Base-by-base conservation (phyloP, 164 flowering plant species). In the Euptelea pleiosperma region DNA sequence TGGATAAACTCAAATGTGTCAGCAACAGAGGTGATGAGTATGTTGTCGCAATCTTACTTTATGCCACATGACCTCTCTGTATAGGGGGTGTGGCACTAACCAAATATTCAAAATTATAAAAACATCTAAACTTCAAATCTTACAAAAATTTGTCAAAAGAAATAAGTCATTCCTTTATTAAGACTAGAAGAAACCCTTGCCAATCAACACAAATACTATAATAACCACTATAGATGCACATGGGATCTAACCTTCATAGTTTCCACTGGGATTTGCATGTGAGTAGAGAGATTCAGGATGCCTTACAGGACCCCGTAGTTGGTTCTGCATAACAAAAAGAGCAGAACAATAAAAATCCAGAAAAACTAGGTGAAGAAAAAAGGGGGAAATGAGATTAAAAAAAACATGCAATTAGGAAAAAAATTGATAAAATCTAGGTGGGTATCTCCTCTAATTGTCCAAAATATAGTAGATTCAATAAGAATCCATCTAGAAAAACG, bases 291-390 rank as follows among this genome's bases (percentile, higher is more conserved):
- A 63, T 56, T 63, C 61, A 8, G 55, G 45, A 36, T 28, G 69
- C 78, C 70, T 75, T 0, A 88, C 84, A 26, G 91, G 86, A 30
- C 94, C 97, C 96, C 97, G 90, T 41, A 93, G 71, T 54, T 92
- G 74, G 59, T 75, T 81, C 98, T 89, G 87, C 68, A 67, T 18
- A 53, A 60, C 28, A 58, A 11, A 57, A 36, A 36, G 8, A 44
- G 30, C 25, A 60, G 9, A 25, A 59, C 47, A 25, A 33, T 43
- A 2, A 31, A 51, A 28, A 35, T 37, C 34, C 19, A 48, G 8
- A 21, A 39, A 51, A 55, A 62, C 18, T 30, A 26, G 36, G 34
- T 50, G 11, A 40, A 50, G n/a, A 28, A 34, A 36, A 29, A 1
- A 14, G n/a, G n/a, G 4, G 33, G 30, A 29, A 6, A 6, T 11